These are phyloP conservation scores for Solanum hybrid DNA, from an alignment of 305 asterid genomes.

Conservation along the genomic window DNA sequence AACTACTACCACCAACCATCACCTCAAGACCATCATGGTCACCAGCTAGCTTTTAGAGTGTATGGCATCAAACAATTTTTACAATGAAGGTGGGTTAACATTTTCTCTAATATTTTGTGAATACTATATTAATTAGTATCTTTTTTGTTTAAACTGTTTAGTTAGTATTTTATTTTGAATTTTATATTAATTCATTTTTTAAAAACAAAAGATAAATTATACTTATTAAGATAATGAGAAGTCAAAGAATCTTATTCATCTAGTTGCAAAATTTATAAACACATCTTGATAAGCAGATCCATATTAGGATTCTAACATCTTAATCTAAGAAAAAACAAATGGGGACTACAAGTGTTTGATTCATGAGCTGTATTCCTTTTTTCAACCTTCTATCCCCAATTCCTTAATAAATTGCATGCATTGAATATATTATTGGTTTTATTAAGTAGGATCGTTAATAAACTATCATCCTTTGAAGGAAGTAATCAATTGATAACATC, in stretches of 20 bases:
- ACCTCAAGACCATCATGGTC: neutral
- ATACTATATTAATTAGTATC: neutral
- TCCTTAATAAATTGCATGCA: neutral
- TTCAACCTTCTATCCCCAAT: neutral
- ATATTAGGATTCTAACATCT: neutral
- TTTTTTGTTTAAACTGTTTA: neutral
- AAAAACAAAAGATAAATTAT: neutral
- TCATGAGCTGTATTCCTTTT: neutral
- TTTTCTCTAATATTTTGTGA: neutral
- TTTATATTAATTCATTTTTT: neutral
- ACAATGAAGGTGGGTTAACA: neutral
- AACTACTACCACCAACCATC: neutral
- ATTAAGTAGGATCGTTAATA: neutral
- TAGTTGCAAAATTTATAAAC: neutral
- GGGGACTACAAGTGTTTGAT: neutral
- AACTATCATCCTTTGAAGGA: neutral
- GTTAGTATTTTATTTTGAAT: neutral
- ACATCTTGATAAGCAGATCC: neutral
- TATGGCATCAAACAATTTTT: neutral
- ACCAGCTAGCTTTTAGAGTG: neutral
- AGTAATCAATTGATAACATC: neutral
- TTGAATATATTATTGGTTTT: neutral
- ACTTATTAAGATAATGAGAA: neutral
- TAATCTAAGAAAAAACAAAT: neutral
- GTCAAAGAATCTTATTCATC: neutral